Evolutionary conservation across 192 early-diverging fungal species (phyloP).

Genomic region (Thamnidium elegans): DNA sequence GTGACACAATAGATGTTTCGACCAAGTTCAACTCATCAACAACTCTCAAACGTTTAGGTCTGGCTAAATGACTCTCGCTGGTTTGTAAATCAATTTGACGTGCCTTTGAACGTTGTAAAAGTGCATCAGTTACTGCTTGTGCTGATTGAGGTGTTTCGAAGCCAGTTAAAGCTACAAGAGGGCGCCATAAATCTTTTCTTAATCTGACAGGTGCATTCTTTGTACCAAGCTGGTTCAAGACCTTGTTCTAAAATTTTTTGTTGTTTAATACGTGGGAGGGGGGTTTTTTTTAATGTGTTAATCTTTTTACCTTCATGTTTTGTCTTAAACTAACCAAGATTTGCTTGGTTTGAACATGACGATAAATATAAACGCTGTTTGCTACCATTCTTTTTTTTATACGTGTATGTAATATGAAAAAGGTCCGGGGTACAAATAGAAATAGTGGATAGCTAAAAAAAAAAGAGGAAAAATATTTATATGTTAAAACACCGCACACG

Average conservation of each 20-base stretch:
- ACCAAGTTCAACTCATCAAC: slow-evolving; percentile 48
- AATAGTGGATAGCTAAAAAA: neutral
- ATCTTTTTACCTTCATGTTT: slow-evolving; percentile 41
- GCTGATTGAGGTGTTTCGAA: slow-evolving; percentile 38
- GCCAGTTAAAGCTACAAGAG: slow-evolving; percentile 46
- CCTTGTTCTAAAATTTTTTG: slow-evolving; percentile 8
- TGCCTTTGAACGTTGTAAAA: slow-evolving; percentile 45
- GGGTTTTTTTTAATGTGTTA: neutral
- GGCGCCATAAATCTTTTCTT: slow-evolving; percentile 52
- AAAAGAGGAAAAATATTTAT: neutral
- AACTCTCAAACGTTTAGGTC: slow-evolving; percentile 43
- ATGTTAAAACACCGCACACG: too few relatives aligned
- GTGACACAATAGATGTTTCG: slow-evolving; percentile 39
- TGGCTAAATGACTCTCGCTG: slow-evolving; percentile 29
- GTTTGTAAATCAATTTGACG: slow-evolving; percentile 26
- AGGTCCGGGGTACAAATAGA: neutral
- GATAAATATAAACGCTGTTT: slow-evolving; percentile 47
- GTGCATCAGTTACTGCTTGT: slow-evolving; percentile 44
- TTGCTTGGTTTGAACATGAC: slow-evolving; percentile 53
- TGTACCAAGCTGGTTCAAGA: slow-evolving; percentile 27
- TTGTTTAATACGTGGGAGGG: too few relatives aligned
- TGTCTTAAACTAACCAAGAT: slow-evolving; percentile 46
- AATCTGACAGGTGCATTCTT: slow-evolving; percentile 43
- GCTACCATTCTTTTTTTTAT: slow-evolving; percentile 15
- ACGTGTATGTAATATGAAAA: too few relatives aligned